phyloP scores from a whole-genome alignment of 1,139 yeast genomes.

The Yamadazyma siamensis region DNA sequence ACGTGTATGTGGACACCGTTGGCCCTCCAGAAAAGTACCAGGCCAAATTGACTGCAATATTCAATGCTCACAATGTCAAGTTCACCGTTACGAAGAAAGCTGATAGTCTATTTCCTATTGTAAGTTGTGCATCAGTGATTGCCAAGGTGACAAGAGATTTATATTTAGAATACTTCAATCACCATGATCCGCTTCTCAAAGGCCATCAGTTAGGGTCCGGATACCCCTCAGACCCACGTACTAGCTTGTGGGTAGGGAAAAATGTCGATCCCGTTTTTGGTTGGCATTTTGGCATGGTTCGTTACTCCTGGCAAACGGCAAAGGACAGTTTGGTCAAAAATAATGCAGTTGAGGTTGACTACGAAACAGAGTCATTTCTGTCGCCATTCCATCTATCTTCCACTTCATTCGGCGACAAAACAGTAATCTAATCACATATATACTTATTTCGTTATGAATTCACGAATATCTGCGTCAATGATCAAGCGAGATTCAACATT shows the following conservation, averaged over 20 bases:
- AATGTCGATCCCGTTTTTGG: slow-evolving; percentile 77
- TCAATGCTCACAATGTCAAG: slow-evolving; percentile 54
- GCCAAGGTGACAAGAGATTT: slow-evolving; percentile 95
- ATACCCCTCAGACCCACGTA: slow-evolving; percentile 89
- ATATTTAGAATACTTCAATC: slow-evolving; percentile 43
- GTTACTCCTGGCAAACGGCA: slow-evolving; percentile 96
- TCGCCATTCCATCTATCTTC: slow-evolving; percentile 3
- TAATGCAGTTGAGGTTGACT: slow-evolving; percentile 42
- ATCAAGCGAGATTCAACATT: not conserved
- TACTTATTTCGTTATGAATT: not conserved
- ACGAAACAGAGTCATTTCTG: slow-evolving; percentile 25
- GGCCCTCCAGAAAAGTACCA: slow-evolving; percentile 92
- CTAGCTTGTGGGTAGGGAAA: slow-evolving; percentile 64
- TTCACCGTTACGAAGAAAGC: slow-evolving; percentile 95
- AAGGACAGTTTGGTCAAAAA: slow-evolving; percentile 61
- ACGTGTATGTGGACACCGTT: slow-evolving; percentile 89
- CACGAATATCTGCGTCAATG: not conserved
- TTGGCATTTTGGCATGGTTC: slow-evolving; percentile 70
- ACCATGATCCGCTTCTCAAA: slow-evolving; percentile 17
- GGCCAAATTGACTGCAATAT: slow-evolving; percentile 61
- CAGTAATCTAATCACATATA: slow-evolving; percentile 2
- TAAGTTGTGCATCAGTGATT: slow-evolving; percentile 93
- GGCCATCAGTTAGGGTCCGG: slow-evolving; percentile 73
- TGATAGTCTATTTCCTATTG: slow-evolving; percentile 90
- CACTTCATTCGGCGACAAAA: slow-evolving; percentile 5